Conservation (phyloP, 352 stramenopile genomes). For the Phytophthora hibernalis region DNA sequence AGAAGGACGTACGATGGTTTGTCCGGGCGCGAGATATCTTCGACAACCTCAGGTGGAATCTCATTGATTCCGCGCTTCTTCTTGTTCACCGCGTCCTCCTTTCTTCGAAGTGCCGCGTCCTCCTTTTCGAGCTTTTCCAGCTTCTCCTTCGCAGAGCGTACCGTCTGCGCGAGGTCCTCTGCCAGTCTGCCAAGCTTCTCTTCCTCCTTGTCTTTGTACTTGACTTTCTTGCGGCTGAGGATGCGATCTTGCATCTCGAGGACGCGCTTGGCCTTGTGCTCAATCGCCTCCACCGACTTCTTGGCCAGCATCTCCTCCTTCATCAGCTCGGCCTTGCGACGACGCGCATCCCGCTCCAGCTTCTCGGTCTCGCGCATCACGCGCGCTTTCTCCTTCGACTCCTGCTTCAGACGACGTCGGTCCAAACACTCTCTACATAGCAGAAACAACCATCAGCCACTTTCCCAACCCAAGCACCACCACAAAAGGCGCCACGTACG, state of each 20-base stretch:
- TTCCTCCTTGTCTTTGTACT: constrained; percentile 91
- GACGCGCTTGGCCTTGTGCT: constrained; percentile 84
- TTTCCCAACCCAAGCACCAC: neutral
- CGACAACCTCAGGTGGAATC: constrained; percentile 45
- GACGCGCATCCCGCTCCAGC: constrained; percentile 76
- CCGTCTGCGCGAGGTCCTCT: constrained; percentile 80
- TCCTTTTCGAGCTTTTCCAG: constrained; percentile 91
- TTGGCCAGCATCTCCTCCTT: constrained; percentile 79
- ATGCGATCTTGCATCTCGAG: constrained; percentile 91
- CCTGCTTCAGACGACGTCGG: constrained; percentile 75
- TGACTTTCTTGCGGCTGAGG: constrained; percentile 87
- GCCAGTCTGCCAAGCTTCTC: constrained; percentile 84
- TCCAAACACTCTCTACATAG: constrained; percentile 75
- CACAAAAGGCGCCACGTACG: constrained; percentile 51
- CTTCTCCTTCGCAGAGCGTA: constrained; percentile 79
- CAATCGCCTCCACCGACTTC: constrained; percentile 83
- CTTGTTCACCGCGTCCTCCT: constrained; percentile 87
- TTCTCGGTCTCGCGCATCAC: constrained; percentile 84
- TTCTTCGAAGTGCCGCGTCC: constrained; percentile 73
- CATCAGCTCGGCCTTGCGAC: constrained; percentile 65
- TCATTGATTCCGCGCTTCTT: constrained; percentile 74
- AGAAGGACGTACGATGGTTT: constrained; percentile 69
- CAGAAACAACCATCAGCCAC: constrained; percentile 2
- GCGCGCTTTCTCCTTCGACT: constrained; percentile 79
- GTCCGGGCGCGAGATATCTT: constrained; percentile 45